Evolutionary conservation across 257 asterid genomes (phyloP).

Genomic region (Primulina eburnea): DNA sequence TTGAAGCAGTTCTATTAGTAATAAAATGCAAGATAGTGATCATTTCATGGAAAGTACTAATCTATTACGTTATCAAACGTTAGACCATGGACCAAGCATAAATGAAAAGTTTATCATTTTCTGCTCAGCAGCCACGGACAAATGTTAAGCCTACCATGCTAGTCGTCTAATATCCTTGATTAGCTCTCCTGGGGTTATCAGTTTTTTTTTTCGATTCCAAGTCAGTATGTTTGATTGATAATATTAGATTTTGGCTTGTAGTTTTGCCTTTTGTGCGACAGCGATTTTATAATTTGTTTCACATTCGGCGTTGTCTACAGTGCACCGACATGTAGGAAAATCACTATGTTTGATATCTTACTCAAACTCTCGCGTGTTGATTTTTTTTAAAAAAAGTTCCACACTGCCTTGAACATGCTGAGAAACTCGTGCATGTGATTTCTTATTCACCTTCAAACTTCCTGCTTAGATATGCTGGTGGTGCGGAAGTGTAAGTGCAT

Average conservation of each 20-base stretch:
- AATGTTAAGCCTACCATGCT: neutral
- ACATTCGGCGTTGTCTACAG: neutral
- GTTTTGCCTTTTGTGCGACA: neutral
- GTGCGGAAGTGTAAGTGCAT: neutral
- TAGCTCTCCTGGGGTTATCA: neutral
- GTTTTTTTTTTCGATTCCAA: neutral
- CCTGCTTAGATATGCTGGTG: neutral
- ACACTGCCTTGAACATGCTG: neutral
- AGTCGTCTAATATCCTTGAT: neutral
- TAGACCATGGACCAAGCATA: neutral
- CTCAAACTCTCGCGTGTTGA: neutral
- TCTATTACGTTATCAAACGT: neutral
- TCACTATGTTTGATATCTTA: neutral
- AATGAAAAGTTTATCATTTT: neutral
- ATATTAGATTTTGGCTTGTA: no score
- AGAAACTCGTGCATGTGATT: neutral
- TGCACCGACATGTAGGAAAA: neutral
- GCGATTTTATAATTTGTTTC: no score
- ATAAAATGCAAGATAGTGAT: neutral
- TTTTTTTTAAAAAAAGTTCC: no score
- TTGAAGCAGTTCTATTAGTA: neutral
- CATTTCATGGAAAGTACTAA: neutral
- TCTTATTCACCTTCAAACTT: neutral
- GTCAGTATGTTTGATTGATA: neutral
- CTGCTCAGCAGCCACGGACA: neutral